Conservation (phyloP, 2,329 filamentous ascomycete genomes). For the Hypoxylon sp. region DNA sequence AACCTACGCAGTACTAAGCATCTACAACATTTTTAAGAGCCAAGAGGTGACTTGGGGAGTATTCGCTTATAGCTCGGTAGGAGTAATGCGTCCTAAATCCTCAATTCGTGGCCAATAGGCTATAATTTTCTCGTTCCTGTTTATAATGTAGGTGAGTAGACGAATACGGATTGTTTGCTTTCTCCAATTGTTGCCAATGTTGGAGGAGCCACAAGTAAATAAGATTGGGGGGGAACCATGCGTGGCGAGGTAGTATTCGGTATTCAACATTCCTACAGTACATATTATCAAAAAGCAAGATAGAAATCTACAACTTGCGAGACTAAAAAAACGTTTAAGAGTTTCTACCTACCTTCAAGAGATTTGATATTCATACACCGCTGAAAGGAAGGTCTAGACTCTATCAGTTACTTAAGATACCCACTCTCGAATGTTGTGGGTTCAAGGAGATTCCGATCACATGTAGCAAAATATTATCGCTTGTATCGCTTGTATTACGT, state of each 20-base stretch:
- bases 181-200: conserved; percentile 30
- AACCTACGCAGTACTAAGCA: conserved; percentile 3
- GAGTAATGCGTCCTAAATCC: conserved; percentile 15
- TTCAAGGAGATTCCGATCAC: background rate
- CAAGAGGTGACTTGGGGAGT: conserved; percentile 9
- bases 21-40: conserved; percentile 13
- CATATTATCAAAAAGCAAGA: conserved; percentile 7
- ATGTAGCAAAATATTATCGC: conserved; percentile 7
- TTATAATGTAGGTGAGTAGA: conserved; percentile 1
- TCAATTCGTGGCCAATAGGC: conserved; percentile 17
- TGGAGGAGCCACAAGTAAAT: conserved; percentile 20
- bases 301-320: conserved; percentile 1
- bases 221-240: conserved; percentile 23
- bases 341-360: background rate
- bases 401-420: conserved; percentile 1
- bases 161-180: conserved; percentile 23
- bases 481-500: conserved; percentile 8
- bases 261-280: conserved; percentile 7
- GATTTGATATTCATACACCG: background rate
- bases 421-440: background rate
- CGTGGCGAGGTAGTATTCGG: conserved; percentile 38
- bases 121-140: conserved; percentile 1
- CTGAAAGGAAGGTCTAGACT: conserved; percentile 5
- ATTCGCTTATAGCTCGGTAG: conserved; percentile 10
- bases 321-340: background rate